Evolutionary conservation across 2,329 filamentous ascomycete genomes (phyloP), one percentile per base, ranked within the genome.

Genomic region (Xenoacremonium recifei): DNA sequence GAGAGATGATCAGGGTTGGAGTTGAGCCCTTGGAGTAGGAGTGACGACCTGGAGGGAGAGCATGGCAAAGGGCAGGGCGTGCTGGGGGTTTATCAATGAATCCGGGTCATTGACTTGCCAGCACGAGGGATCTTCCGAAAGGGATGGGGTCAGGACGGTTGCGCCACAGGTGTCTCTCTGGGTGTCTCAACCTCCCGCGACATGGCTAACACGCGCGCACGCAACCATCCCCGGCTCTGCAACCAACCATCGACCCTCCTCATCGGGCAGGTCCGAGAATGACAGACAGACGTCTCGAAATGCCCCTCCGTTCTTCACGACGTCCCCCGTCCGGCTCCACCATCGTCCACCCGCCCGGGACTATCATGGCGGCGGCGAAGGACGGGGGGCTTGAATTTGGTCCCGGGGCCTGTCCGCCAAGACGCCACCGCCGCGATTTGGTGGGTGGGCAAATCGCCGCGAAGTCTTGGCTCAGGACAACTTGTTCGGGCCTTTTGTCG

Each of bases 311-410:
- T n/a, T n/a, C n/a, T n/a, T n/a, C 27, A 30, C 20, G 25, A 27
- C n/a, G 40, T 13, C 30, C 18, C 37, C 33, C 25, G 35, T 37
- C 33, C 18, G 37, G 19, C 17, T 21, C 25, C 30, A 20, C 16
- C 20, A 12, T 32, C 21, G 33, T 33, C 44, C 44, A 43, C 29
- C 44, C 44, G 21, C 40, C 40, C 44, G 44, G 44, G 40, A 47
- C 33, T 36, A 39, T n/a, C n/a, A n/a, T n/a, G n/a, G n/a, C n/a
- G n/a, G n/a, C n/a, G n/a, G n/a, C n/a, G n/a, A n/a, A n/a, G n/a
- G n/a, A n/a, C n/a, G n/a, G n/a, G n/a, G n/a, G n/a, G n/a, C n/a
- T n/a, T n/a, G n/a, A n/a, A n/a, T n/a, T n/a, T n/a, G 25, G 25
- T 12, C 17, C 35, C 30, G 40, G 36, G 41, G 23, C n/a, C n/a